Percentiles rank a stretch among this genome's conserved stretches.
Conservation (phyloP, 2,329 filamentous ascomycete genomes). For the Aureobasidium sp. region DNA sequence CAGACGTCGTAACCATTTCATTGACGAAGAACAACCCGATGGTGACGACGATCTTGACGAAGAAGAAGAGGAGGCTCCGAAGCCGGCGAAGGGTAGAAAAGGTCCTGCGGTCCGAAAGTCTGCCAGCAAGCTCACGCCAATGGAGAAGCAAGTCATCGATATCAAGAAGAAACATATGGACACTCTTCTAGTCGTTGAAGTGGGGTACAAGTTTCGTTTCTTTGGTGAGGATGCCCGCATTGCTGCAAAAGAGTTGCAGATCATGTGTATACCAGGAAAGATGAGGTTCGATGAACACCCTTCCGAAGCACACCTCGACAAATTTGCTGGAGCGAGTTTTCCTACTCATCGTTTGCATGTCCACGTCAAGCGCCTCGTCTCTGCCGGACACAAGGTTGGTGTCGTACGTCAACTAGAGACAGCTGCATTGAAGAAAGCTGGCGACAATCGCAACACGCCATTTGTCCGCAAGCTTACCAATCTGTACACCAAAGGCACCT, state of each 20-base stretch:
- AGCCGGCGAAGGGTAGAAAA: slow-evolving; percentile 39
- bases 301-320: slow-evolving; percentile 87
- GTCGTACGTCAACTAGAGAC: slow-evolving; percentile 93
- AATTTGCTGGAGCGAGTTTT: slow-evolving; percentile 92
- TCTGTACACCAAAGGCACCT: slow-evolving; percentile 95
- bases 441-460: slow-evolving; percentile 86
- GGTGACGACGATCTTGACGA: slow-evolving; percentile 52
- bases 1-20: slow-evolving; percentile 49
- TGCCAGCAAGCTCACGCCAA: slow-evolving; percentile 78
- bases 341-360: slow-evolving; percentile 86
- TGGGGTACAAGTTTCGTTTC: slow-evolving; percentile 96
- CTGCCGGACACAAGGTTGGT: slow-evolving; percentile 93
- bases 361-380: slow-evolving; percentile 85
- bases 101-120: slow-evolving; percentile 56
- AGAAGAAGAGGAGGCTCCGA: slow-evolving; percentile 42
- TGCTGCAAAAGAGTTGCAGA: slow-evolving; percentile 83
- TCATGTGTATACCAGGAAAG: slow-evolving; percentile 95
- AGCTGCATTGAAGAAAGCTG: slow-evolving; percentile 87
- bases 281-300: slow-evolving; percentile 88
- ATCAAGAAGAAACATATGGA: slow-evolving; percentile 90
- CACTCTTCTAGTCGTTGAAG: slow-evolving; percentile 83
- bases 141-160: slow-evolving; percentile 88
- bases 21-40: slow-evolving; percentile 45
- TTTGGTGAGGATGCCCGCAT: slow-evolving; percentile 89
- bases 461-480: slow-evolving; percentile 92